Evolutionary conservation across 2,329 filamentous ascomycete species (phyloP).

Genomic region (Fusarium sarcochroum): DNA sequence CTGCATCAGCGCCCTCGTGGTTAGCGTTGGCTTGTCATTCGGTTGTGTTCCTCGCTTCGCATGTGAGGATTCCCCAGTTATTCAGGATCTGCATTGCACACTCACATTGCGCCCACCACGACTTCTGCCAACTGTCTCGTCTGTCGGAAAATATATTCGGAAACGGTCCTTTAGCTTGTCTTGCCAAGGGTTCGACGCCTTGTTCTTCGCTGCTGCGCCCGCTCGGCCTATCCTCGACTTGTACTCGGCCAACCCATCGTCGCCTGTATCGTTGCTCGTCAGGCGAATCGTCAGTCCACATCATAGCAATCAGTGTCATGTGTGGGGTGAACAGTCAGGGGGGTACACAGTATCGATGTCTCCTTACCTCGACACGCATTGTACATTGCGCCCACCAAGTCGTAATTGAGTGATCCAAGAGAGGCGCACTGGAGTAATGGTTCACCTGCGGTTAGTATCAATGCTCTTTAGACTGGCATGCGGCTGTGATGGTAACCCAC

Average conservation of each 20-base stretch:
- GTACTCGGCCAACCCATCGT: slow-evolving; percentile 62
- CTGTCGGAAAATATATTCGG: slow-evolving; percentile 85
- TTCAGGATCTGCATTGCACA: slow-evolving; percentile 33
- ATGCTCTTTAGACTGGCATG: slow-evolving; percentile 28
- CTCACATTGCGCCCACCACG: slow-evolving; percentile 71
- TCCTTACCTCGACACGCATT: slow-evolving; percentile 67
- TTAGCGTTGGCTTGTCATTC: slow-evolving; percentile 42
- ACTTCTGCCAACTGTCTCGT: slow-evolving; percentile 75
- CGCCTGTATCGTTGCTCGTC: slow-evolving; percentile 45
- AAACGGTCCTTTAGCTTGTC: slow-evolving; percentile 64
- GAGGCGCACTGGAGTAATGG: slow-evolving; percentile 75
- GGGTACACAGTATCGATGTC: slow-evolving; percentile 33
- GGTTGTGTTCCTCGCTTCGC: slow-evolving; percentile 26
- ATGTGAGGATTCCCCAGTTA: slow-evolving; percentile 38
- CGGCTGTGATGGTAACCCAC: slow-evolving; percentile 59
- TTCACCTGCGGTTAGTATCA: slow-evolving; percentile 36
- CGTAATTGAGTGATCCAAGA: slow-evolving; percentile 79
- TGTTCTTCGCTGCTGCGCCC: slow-evolving; percentile 41
- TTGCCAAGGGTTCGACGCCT: slow-evolving; percentile 39
- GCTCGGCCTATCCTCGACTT: slow-evolving; percentile 54
- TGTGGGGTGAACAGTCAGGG: slow-evolving; percentile 28
- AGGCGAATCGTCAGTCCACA: slow-evolving; percentile 34
- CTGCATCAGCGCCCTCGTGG: slow-evolving; percentile 60
- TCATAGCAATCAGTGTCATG: slow-evolving; percentile 21
- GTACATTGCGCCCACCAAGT: slow-evolving; percentile 73